phyloP scores from a whole-genome alignment of 2,329 filamentous ascomycete genomes.

The Epichloe uncinata region DNA sequence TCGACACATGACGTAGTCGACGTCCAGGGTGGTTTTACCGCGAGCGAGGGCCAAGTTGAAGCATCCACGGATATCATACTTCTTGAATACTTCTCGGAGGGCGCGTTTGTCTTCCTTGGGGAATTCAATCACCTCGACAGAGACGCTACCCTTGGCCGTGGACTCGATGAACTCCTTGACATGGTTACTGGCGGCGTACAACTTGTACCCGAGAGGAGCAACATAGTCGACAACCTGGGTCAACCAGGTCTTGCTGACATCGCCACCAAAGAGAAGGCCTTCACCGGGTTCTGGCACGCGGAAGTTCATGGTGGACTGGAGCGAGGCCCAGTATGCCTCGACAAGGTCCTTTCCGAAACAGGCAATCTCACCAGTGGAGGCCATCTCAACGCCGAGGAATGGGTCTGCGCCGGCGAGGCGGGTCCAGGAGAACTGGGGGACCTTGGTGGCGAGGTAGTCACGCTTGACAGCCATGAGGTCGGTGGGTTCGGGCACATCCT shows the following conservation, averaged over 20 bases:
- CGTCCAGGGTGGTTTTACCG: slow-evolving; percentile 73
- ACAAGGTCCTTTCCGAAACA: slow-evolving; percentile 95
- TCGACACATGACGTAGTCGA: slow-evolving; percentile 96
- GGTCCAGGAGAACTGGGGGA: slow-evolving; percentile 99
- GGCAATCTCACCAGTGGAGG: slow-evolving; percentile 92
- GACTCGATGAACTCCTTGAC: slow-evolving; percentile 78
- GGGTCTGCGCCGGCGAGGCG: slow-evolving; percentile 93
- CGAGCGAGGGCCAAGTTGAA: slow-evolving; percentile 86
- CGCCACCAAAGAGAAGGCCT: slow-evolving; percentile 88
- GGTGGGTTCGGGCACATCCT: slow-evolving; percentile 67
- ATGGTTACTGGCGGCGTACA: slow-evolving; percentile 69
- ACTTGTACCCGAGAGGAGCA: slow-evolving; percentile 81
- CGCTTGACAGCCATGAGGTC: slow-evolving; percentile 85
- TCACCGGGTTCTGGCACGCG: slow-evolving; percentile 87
- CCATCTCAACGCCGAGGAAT: slow-evolving; percentile 96
- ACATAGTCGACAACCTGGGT: slow-evolving; percentile 76
- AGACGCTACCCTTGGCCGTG: slow-evolving; percentile 49
- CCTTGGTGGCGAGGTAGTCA: slow-evolving; percentile 91
- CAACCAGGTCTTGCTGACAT: slow-evolving; percentile 57
- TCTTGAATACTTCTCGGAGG: slow-evolving; percentile 87
- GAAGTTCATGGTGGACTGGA: slow-evolving; percentile 99
- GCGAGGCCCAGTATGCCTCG: slow-evolving; percentile 93
- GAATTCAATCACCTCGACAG: slow-evolving; percentile 88
- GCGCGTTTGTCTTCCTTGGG: slow-evolving; percentile 92
- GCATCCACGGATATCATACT: slow-evolving; percentile 88